Base-by-base conservation (phyloP, 2,329 filamentous ascomycete species). In the Xylariaceae sp. region DNA sequence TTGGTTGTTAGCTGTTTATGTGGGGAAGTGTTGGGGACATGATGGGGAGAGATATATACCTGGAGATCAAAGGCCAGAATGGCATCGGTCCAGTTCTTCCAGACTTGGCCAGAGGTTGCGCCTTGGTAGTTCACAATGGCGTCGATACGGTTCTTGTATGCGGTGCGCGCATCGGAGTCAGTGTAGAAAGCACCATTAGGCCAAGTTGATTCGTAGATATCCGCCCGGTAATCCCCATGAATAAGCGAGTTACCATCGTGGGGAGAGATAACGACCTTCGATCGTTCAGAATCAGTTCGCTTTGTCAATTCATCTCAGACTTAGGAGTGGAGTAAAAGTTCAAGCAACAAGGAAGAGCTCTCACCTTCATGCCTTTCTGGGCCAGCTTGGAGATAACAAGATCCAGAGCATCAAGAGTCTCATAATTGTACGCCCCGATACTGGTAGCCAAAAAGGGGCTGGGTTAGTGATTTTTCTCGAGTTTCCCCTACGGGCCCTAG, bases 51-150 rank as follows among this genome's bases (percentile, higher is more conserved):
- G 13, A 38, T 22, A 44, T 48, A 42, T 50, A 60, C 58, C 48
- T 70, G 65, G 3, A 70, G 49, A 50, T 70, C 65, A 49, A 69
- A 70, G 18, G 61, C 65, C 50, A 68, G 53, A 51, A 70, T 69
- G 41, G 62, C 66, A 7, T 66, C 56, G 47, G 53, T 57, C 66
- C 66, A 70, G 7, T 61, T 48, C 44, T 67, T 68, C 68, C 68
- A 69, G 3, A 63, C 56, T 40, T 65, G 56, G 45, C 63, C 62
- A 9, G 66, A 68, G 50, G 60, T 48, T 9, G 58, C 59, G 22
- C 67, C 67, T 31, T 60, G 56, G 55, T 70, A 68, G 53, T 66
- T 66, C 10, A 69, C 45, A 47, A 68, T 67, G 50, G 64, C 53
- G 19, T 59, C 53, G 16, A 70, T 57, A 16, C 67, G 64, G 31